Evolutionary conservation across 495 filamentous ascomycete genomes (phyloP).

Genomic region (Elaphomyces granulatus): DNA sequence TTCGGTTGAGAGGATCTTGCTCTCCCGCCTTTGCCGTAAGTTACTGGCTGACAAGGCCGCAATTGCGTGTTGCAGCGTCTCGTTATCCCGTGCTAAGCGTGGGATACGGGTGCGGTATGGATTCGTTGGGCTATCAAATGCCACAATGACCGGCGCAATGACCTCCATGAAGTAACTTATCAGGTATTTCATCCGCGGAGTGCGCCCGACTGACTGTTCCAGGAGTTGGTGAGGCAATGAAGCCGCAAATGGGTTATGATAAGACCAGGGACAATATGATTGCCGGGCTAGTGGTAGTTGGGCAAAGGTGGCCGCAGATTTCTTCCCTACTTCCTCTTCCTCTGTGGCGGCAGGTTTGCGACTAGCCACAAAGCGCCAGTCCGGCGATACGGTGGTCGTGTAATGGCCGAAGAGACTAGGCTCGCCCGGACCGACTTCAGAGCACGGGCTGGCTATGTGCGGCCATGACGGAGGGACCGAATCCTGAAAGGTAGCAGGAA

Average conservation of each 20-base stretch:
- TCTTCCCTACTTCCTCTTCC: too few relatives aligned
- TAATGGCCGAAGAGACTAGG: too few relatives aligned
- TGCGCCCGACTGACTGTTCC: slow-evolving; percentile 33
- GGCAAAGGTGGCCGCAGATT: too few relatives aligned
- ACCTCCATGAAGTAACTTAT: slow-evolving; percentile 62
- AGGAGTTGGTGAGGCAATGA: slow-evolving; percentile 19
- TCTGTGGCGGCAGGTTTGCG: too few relatives aligned
- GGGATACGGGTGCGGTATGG: slow-evolving; percentile 79
- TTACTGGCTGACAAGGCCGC: slow-evolving; percentile 83
- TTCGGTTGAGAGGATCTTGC: slow-evolving; percentile 28
- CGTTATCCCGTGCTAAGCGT: slow-evolving; percentile 59
- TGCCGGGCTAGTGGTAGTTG: too few relatives aligned
- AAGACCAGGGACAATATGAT: slow-evolving; percentile 24
- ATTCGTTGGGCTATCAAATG: slow-evolving; percentile 73
- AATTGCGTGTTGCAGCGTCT: slow-evolving; percentile 80
- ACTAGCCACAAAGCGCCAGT: too few relatives aligned
- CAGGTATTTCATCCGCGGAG: slow-evolving; percentile 43
- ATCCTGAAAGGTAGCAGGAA: not conserved
- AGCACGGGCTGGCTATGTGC: not conserved
- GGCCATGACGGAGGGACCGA: not conserved
- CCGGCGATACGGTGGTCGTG: too few relatives aligned
- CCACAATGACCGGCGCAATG: slow-evolving; percentile 81
- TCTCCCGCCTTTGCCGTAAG: slow-evolving; percentile 37
- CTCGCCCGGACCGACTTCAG: too few relatives aligned
- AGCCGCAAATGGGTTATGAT: slow-evolving; percentile 13